Base-by-base conservation (phyloP, 1,284 basidiomycete genomes). In the Microbotryomycetes sp. region DNA sequence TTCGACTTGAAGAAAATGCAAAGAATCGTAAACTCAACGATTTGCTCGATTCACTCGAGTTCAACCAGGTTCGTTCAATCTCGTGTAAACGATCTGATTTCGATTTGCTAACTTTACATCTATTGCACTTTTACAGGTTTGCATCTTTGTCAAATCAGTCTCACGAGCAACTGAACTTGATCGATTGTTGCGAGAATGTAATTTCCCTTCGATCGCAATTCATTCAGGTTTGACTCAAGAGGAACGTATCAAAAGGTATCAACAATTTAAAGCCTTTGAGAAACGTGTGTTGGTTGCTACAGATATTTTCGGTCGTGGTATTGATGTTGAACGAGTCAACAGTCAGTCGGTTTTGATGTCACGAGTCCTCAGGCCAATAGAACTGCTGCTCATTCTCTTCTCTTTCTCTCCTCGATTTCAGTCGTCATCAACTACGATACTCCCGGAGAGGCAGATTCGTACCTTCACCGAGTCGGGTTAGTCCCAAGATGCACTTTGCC, bases 21-120 rank as follows among this genome's bases (percentile, higher is more conserved):
- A 99, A 99, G 82, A 98, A 98, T 80, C 85, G 93, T 79, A 98
- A 97, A 79, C 78, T 98, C 62, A 99, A 98, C 74, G 94, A 97
- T 70, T 79, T 98, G 51, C 82, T 99, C 62, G 96, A 99, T 76
- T 89, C 87, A 25, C 81, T 99, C 63, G 96, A 99, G 78, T 99
- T 98, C 82, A 99, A 99, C 77, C 96, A 99, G 78, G 92, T 89
- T 58, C 55, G 80, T 66, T 49, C 25, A 46, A 28, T 58, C n/a
- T n/a, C 16, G 1, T 26, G 25, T 23, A 3, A 6, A 14, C 15
- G 30, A 12, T 19, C 49, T 68, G 22, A 64, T 63, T 47, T 32
- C 48, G 19, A 6, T 54, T 7, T 28, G 19, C 25, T 49, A 16
- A 6, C 22, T 47, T 29, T 29, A 16, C 25, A 25, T 29, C 4